Percentiles rank a stretch among this genome's conserved stretches.
phyloP scores from a whole-genome alignment of 495 filamentous ascomycete genomes.

The Talaromyces wortmannii region DNA sequence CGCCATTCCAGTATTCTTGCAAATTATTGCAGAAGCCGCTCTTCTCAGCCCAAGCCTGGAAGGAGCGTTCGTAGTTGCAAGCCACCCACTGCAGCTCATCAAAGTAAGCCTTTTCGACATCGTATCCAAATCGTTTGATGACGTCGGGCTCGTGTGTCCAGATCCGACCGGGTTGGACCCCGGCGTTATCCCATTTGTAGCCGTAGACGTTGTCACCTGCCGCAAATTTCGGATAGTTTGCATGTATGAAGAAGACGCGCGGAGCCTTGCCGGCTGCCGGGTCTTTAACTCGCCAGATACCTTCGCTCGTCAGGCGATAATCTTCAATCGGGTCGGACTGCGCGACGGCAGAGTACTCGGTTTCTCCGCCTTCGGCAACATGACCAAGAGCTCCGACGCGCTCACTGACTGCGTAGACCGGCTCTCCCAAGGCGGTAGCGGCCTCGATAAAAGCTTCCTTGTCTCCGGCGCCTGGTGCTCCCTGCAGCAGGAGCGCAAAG shows the following conservation, averaged over 20 bases:
- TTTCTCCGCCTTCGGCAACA: conserved; percentile 15
- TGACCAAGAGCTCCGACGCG: conserved; percentile 35
- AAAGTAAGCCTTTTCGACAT: conserved; percentile 47
- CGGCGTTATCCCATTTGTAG: conserved; percentile 28
- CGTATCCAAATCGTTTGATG: conserved; percentile 37
- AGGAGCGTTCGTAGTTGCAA: conserved; percentile 32
- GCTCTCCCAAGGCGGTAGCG: conserved; percentile 37
- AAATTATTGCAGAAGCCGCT: conserved; percentile 26
- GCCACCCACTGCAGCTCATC: conserved; percentile 41
- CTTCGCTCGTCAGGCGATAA: conserved; percentile 25
- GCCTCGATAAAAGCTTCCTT: conserved; percentile 59
- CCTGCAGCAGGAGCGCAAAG: conserved; percentile 51
- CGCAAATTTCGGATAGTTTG: conserved; percentile 49
- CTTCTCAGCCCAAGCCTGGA: conserved; percentile 33
- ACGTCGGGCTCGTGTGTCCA: conserved; percentile 32
- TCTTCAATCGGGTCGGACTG: conserved; percentile 43
- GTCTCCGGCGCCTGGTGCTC: conserved; percentile 52
- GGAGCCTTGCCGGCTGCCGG: conserved; percentile 20
- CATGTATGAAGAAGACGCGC: conserved; percentile 45
- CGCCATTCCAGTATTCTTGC: conserved; percentile 31
- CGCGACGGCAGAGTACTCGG: conserved; percentile 32
- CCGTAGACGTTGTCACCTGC: conserved; percentile 38
- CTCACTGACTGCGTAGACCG: conserved; percentile 45
- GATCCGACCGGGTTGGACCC: conserved; percentile 27
- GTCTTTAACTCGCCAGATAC: conserved; percentile 32